Base-by-base conservation (phyloP, 2,329 filamentous ascomycete species). In the Cordyceps fumosorosea region DNA sequence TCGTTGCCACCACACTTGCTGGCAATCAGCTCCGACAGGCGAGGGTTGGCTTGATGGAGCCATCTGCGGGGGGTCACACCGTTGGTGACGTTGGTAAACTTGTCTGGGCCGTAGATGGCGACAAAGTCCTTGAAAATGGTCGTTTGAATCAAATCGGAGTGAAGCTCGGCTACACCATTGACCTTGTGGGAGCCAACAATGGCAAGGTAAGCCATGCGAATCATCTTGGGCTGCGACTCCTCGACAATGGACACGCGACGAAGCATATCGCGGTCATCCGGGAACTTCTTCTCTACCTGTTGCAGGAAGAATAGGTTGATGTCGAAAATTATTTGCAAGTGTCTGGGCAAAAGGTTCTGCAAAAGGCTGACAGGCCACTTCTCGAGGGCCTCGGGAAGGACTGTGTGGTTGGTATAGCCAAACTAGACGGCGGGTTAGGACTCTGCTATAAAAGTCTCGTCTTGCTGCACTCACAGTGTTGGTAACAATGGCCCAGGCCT, bases 91-190 rank as follows among this genome's bases (percentile, higher is more conserved):
- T 99, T 99, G 63, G 91, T 96, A 77, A 99, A 99, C 76, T 97
- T 97, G 82, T 99, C 95, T 0, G 89, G 89, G 3, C 95, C 95
- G 70, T 95, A 99, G 66, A 99, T 91, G 69, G 86, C 84, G 64
- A 99, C 93, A 76, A 99, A 99, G 75, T 99, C 95, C 76, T 95
- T 97, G 86, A 99, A 98, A 68, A 99, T 96, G n/a, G 95, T 99
- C 0, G 93, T 96, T 81, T 95, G 95, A 81, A 99, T 96, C 63
- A 99, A 82, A 73, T 99, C 95, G 0, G 95, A 99, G 78, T 99
- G 95, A 66, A 99, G 80, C 78, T 99, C 95, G 40, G 95, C 95
- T 42, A 99, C 95, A 74, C 95, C 95, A 69, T 99, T 99, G 80
- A 99, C 93, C 81, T 98, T 99, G 85, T 98, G 95, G 42, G 95